A percentile compares a stretch with the other conserved stretches of the same genome.
Evolutionary conservation across 1,284 basidiomycete species (phyloP).

Genomic region (Rhizoctonia solani): DNA sequence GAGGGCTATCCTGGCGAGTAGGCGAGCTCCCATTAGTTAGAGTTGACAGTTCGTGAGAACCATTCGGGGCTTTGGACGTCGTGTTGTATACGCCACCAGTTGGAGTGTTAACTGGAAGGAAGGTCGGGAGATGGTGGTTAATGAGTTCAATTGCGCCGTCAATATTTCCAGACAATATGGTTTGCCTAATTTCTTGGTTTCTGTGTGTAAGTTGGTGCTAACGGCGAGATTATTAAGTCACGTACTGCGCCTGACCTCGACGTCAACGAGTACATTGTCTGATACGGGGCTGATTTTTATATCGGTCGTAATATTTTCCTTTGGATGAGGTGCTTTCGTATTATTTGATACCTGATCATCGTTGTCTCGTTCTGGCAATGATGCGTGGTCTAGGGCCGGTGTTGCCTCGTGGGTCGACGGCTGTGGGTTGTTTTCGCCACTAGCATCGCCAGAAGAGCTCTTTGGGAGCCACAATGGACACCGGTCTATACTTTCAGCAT

Average conservation of each 20-base stretch:
- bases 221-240: not conserved
- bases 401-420: too few species aligned
- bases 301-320: not conserved
- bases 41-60: constrained; percentile 19
- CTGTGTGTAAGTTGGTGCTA: not conserved
- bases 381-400: constrained; percentile 19
- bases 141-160: constrained; percentile 17
- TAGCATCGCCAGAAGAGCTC: not conserved
- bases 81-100: not conserved
- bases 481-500: constrained; percentile 3
- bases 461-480: not conserved
- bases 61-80: not conserved
- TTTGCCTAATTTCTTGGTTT: constrained; percentile 12
- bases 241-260: constrained; percentile 13
- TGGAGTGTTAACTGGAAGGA: constrained; percentile 4
- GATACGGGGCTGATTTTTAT: too few species aligned
- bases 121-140: constrained; percentile 13
- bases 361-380: not conserved
- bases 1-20: not conserved
- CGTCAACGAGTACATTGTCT: constrained; percentile 4
- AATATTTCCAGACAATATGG: constrained; percentile 15
- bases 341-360: not conserved
- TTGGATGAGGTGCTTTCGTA: not conserved
- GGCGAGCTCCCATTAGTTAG: not conserved
- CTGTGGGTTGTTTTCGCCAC: not conserved